Evolutionary conservation across 1,139 yeast genomes (phyloP).

Genomic region (Hyphopichia fennica): DNA sequence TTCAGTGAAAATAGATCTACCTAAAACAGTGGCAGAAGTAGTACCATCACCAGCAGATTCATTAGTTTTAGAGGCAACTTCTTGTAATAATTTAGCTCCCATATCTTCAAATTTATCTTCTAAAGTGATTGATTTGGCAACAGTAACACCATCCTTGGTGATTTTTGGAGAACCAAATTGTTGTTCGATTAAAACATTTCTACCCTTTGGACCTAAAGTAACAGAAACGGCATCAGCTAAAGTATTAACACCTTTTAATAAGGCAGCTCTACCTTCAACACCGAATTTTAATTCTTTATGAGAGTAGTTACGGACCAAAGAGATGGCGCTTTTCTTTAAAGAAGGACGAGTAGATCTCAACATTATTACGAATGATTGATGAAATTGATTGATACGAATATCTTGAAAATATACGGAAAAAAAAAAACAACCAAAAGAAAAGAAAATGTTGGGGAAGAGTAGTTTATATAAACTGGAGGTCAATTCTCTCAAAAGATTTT

Average conservation of each 20-base stretch:
- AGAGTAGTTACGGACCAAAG: conserved; percentile 60
- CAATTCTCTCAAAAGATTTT: background rate
- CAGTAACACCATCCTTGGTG: conserved; percentile 99
- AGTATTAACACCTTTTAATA: conserved; percentile 92
- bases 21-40: conserved; percentile 95
- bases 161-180: conserved; percentile 97
- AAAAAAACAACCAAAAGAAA: background rate
- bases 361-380: conserved; percentile 29
- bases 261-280: conserved; percentile 97
- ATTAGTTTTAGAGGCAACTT: conserved; percentile 97
- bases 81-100: conserved; percentile 96
- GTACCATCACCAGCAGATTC: conserved; percentile 99
- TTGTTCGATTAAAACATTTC: conserved; percentile 96
- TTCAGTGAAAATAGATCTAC: conserved; percentile 96
- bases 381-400: background rate
- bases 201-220: conserved; percentile 97
- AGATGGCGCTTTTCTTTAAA: conserved; percentile 38
- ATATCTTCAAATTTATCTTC: conserved; percentile 94
- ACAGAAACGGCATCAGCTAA: conserved; percentile 97
- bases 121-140: conserved; percentile 83
- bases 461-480: background rate
- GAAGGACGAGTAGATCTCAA: conserved; percentile 57
- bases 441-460: background rate
- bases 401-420: background rate
- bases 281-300: conserved; percentile 98